Evolutionary conservation across 2,329 filamentous ascomycete genomes (phyloP).

Genomic region (Scortechinia acanthostroma): DNA sequence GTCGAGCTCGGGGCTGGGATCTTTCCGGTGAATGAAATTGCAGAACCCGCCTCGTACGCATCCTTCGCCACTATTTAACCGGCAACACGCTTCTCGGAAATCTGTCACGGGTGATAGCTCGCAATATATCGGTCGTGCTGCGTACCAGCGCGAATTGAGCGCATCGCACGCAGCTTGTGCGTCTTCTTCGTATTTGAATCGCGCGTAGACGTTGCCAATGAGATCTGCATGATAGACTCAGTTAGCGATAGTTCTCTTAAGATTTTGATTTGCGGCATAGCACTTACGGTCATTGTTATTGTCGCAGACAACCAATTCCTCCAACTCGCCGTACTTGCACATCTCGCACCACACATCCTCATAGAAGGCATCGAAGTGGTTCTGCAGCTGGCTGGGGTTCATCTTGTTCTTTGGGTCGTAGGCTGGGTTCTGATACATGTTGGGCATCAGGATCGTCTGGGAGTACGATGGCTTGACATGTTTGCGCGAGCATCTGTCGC

Average conservation of each 20-base stretch:
- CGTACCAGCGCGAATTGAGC: slow-evolving; percentile 93
- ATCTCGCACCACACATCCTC: slow-evolving; percentile 99
- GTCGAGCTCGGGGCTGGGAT: slow-evolving; percentile 82
- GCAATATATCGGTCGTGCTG: slow-evolving; percentile 93
- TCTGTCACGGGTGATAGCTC: slow-evolving; percentile 94
- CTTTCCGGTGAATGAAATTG: slow-evolving; percentile 98
- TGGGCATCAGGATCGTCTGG: slow-evolving; percentile 94
- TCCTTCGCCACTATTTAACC: slow-evolving; percentile 87
- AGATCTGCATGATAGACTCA: slow-evolving; percentile 61
- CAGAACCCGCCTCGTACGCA: slow-evolving; percentile 95
- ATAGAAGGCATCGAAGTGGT: slow-evolving; percentile 99
- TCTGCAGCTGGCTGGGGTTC: slow-evolving; percentile 91
- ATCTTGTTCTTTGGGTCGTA: slow-evolving; percentile 96
- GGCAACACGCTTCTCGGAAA: slow-evolving; percentile 94
- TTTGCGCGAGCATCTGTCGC: slow-evolving; percentile 94
- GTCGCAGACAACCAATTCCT: slow-evolving; percentile 97
- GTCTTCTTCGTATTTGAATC: slow-evolving; percentile 98
- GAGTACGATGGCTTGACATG: slow-evolving; percentile 98
- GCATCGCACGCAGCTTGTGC: slow-evolving; percentile 90
- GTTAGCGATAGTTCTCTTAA: too few relatives aligned
- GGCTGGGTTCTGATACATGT: slow-evolving; percentile 97
- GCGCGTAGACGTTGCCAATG: slow-evolving; percentile 97
- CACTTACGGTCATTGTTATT: slow-evolving; percentile 93
- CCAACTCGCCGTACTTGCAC: slow-evolving; percentile 95
- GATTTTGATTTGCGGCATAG: too few relatives aligned